Percentiles rank a stretch among this genome's conserved stretches.
phyloP scores from a whole-genome alignment of 306 rosid genomes.

The Crotalaria pallida region DNA sequence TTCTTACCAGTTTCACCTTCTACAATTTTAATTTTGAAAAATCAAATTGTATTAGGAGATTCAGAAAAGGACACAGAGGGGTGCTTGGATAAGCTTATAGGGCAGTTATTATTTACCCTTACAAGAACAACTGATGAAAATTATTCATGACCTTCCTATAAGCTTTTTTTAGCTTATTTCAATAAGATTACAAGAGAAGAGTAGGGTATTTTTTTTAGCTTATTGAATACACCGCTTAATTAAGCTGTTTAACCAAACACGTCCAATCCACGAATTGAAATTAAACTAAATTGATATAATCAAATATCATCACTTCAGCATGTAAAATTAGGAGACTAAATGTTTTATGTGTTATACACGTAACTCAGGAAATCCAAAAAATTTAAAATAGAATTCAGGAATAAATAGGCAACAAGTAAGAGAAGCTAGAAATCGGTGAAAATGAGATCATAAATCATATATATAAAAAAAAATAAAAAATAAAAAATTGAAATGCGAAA shows the following conservation, averaged over 20 bases:
- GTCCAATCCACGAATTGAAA: not conserved
- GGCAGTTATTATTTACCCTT: too few relatives aligned
- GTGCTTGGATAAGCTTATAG: too few relatives aligned
- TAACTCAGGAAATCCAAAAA: not conserved
- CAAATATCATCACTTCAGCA: not conserved
- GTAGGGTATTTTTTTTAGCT: too few relatives aligned
- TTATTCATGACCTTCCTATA: too few relatives aligned
- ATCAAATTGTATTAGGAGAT: not conserved
- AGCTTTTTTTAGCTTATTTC: too few relatives aligned
- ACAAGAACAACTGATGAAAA: too few relatives aligned
- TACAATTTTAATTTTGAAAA: not conserved
- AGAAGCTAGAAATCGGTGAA: not conserved
- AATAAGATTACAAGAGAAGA: too few relatives aligned
- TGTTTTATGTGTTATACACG: not conserved
- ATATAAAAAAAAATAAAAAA: too few relatives aligned
- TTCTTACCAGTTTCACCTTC: not conserved
- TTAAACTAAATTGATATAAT: not conserved
- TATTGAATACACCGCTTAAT: too few relatives aligned
- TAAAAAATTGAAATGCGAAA: not conserved
- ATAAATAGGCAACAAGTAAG: not conserved
- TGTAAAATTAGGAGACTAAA: too few relatives aligned
- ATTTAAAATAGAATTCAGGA: not conserved
- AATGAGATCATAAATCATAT: not conserved
- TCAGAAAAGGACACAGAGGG: not conserved
- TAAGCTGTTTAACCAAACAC: too few relatives aligned